These are phyloP conservation scores for Pseudogymnoascus sp. DNA, from an alignment of 2,329 filamentous ascomycete genomes.

Conservation along the genomic window DNA sequence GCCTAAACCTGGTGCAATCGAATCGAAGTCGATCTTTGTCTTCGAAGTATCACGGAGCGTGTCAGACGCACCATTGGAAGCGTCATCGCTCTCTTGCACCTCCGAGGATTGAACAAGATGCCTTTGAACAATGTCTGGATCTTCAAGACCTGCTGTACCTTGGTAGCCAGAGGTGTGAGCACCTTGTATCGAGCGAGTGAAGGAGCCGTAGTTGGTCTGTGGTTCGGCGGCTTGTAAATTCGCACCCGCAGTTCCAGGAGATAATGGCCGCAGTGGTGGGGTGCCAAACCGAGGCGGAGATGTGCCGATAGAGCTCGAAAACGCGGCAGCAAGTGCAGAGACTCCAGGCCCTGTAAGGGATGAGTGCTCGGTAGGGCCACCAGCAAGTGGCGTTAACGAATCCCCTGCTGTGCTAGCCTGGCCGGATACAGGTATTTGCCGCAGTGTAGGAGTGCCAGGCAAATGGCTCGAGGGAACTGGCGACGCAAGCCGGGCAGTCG, in stretches of 20 bases:
- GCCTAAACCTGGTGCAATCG: constrained; percentile 33
- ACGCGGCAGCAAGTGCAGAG: constrained; percentile 80
- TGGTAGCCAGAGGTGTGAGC: constrained; percentile 29
- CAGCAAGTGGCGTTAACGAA: constrained; percentile 54
- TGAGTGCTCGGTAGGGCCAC: constrained; percentile 43
- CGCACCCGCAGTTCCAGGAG: constrained; percentile 44
- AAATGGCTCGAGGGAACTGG: constrained; percentile 39
- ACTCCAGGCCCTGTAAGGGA: constrained; percentile 68
- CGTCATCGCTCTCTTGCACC: constrained; percentile 25
- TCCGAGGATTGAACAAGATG: constrained; percentile 72
- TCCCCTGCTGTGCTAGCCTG: constrained; percentile 35
- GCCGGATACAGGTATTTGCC: constrained; percentile 39
- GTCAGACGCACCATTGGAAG: constrained; percentile 23
- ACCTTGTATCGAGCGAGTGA: constrained; percentile 43
- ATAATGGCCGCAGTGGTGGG: constrained; percentile 44
- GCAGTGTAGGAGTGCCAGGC: constrained; percentile 38
- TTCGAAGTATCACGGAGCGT: constrained; percentile 29
- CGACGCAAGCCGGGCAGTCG: constrained; percentile 52
- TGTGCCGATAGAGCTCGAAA: constrained; percentile 64
- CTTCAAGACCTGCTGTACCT: constrained; percentile 61
- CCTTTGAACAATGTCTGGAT: constrained; percentile 82
- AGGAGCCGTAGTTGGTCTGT: constrained; percentile 75
- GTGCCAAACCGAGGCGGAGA: constrained; percentile 64
- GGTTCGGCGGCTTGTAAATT: constrained; percentile 34
- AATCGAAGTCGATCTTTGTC: constrained; percentile 25